A percentile compares a stretch with the other conserved stretches of the same genome.
These are phyloP conservation scores for Russula brevipes DNA, from an alignment of 768 basidiomycete genomes.

Conservation along the genomic window DNA sequence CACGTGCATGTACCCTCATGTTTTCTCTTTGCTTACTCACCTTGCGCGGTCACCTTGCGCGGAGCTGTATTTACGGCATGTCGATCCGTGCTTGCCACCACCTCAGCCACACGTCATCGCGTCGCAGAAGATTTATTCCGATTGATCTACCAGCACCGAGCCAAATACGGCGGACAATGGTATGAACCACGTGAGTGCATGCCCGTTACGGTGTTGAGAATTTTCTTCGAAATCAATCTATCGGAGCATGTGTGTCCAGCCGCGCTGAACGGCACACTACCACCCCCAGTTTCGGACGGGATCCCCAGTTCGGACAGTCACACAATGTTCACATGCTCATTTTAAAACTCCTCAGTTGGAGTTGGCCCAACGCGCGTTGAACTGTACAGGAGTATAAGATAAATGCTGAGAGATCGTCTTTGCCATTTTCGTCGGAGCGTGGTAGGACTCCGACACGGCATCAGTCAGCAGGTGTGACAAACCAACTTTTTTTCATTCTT, in stretches of 20 bases:
- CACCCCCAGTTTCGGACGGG: too few species aligned
- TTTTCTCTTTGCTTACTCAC: not conserved
- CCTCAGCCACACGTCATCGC: not conserved
- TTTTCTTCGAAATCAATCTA: not conserved
- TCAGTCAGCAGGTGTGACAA: too few species aligned
- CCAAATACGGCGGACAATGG: slow-evolving; percentile 19
- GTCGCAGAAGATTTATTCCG: not conserved
- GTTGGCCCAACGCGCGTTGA: too few species aligned
- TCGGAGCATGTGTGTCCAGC: not conserved
- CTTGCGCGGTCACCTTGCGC: slow-evolving; percentile 10
- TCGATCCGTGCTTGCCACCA: not conserved
- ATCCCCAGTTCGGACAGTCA: too few species aligned
- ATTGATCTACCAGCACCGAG: slow-evolving; percentile 4
- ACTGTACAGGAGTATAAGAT: too few species aligned
- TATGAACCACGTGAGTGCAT: not conserved
- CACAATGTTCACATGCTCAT: too few species aligned
- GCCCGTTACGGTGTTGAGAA: not conserved
- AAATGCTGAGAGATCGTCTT: too few species aligned
- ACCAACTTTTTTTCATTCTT: too few species aligned
- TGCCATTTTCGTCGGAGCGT: too few species aligned
- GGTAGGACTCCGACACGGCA: too few species aligned
- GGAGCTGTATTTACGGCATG: slow-evolving; percentile 5
- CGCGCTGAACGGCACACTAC: too few species aligned
- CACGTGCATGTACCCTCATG: not conserved
- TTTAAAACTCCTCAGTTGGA: too few species aligned